Conservation (phyloP, 2,329 filamentous ascomycete species). For the Penicillium sp. region DNA sequence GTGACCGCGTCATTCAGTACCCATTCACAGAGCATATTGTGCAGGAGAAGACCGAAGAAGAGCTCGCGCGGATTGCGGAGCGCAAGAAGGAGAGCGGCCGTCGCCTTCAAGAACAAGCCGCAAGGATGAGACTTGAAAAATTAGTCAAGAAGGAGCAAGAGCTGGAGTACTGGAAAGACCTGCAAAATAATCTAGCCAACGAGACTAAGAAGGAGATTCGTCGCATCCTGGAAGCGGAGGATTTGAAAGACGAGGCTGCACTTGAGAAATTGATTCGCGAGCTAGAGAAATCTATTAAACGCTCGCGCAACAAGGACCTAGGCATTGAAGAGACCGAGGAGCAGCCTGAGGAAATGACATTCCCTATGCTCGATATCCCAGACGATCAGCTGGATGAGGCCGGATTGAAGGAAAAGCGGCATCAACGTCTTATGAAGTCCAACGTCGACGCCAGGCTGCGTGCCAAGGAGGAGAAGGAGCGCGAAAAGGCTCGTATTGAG, state of each 20-base stretch:
- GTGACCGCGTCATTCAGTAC: constrained; percentile 82
- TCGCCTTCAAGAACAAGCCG: constrained; percentile 85
- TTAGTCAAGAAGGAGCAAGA: constrained; percentile 93
- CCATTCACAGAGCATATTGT: constrained; percentile 87
- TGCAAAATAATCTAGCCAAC: constrained; percentile 63
- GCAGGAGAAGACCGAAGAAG: constrained; percentile 85
- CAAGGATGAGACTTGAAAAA: constrained; percentile 93
- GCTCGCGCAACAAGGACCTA: constrained; percentile 85
- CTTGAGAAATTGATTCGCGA: constrained; percentile 79
- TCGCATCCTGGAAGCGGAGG: constrained; percentile 75
- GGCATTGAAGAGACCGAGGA: constrained; percentile 75
- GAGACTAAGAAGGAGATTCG: constrained; percentile 86
- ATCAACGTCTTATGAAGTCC: constrained; percentile 85
- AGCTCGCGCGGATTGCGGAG: constrained; percentile 80
- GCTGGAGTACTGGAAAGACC: constrained; percentile 80
- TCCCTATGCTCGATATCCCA: constrained; percentile 76
- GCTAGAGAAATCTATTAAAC: constrained; percentile 79
- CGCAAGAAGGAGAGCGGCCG: constrained; percentile 90
- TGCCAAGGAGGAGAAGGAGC: constrained; percentile 93
- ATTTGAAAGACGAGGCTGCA: constrained; percentile 81
- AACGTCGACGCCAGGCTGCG: constrained; percentile 86
- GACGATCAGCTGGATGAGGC: constrained; percentile 92
- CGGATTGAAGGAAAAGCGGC: constrained; percentile 79
- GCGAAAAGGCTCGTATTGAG: constrained; percentile 72
- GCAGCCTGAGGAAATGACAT: constrained; percentile 67